A percentile compares a stretch with the other conserved stretches of the same genome.
Evolutionary conservation across 1,284 basidiomycete species (phyloP).

Genomic region (Apiotrichum gracile): DNA sequence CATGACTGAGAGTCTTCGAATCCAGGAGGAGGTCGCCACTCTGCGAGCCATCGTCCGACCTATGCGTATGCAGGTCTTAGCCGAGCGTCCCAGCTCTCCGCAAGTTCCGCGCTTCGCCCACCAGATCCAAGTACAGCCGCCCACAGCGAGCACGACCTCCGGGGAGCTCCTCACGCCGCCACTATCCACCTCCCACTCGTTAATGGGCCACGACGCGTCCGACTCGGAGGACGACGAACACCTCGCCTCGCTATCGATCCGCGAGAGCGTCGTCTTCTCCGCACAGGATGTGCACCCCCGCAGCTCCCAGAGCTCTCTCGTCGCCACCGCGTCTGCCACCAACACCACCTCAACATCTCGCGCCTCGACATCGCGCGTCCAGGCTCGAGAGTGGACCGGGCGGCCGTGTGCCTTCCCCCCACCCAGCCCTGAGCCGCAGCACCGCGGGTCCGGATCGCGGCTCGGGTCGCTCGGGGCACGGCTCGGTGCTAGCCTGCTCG

Average conservation of each 20-base stretch:
- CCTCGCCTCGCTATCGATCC: constrained; percentile 8
- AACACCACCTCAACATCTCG: too few relatives aligned
- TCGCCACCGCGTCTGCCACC: not conserved
- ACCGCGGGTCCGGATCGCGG: not conserved
- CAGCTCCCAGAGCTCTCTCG: constrained; percentile 9
- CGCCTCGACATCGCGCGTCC: not conserved
- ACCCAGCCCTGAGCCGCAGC: not conserved
- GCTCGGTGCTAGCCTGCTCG: not conserved
- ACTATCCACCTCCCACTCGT: constrained; percentile 1
- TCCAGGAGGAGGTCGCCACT: constrained; percentile 69
- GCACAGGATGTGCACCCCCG: constrained; percentile 2
- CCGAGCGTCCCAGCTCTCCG: constrained; percentile 10
- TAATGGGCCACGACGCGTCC: not conserved
- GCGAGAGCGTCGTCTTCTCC: constrained; percentile 22
- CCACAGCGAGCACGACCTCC: not conserved
- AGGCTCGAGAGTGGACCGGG: constrained; percentile 9
- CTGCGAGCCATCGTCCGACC: constrained; percentile 68
- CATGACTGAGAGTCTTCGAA: constrained; percentile 63
- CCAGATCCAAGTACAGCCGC: not conserved
- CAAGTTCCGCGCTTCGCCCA: constrained; percentile 2
- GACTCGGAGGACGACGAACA: constrained; percentile 7
- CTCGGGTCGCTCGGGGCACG: not conserved
- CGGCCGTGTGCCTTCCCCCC: constrained; percentile 16
- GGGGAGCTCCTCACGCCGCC: constrained; percentile 6
- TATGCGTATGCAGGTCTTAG: constrained; percentile 57